A percentile compares a stretch with the other conserved stretches of the same genome.
phyloP scores from a whole-genome alignment of 2,329 filamentous ascomycete genomes.

The Neofusicoccum parvum region DNA sequence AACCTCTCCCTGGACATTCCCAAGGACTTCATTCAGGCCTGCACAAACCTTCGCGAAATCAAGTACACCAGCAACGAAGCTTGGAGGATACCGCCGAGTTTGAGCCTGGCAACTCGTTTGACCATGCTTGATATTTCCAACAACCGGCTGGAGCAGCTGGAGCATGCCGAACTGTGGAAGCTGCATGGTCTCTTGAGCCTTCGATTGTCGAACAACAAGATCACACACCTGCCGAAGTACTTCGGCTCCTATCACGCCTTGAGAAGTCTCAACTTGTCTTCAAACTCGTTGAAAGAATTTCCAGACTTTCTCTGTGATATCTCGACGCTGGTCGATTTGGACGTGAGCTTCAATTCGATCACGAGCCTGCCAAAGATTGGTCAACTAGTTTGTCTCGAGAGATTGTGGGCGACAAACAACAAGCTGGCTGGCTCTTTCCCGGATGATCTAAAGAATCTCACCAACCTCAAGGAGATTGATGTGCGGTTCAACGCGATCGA shows the following conservation, averaged over 20 bases:
- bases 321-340: conserved; percentile 82
- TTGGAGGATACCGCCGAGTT: conserved; percentile 78
- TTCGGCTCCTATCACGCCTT: conserved; percentile 80
- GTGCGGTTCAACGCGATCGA: conserved; percentile 90
- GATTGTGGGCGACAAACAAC: conserved; percentile 95
- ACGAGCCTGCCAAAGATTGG: conserved; percentile 78
- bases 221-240: conserved; percentile 76
- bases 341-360: conserved; percentile 96
- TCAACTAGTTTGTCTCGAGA: conserved; percentile 75
- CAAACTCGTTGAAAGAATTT: conserved; percentile 85
- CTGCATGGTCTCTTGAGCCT: conserved; percentile 80
- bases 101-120: conserved; percentile 77
- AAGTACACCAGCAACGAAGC: conserved; percentile 96
- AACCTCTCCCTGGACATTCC: conserved; percentile 92
- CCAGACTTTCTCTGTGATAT: conserved; percentile 83
- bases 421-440: conserved; percentile 76
- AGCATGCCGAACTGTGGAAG: conserved; percentile 78
- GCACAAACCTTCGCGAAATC: conserved; percentile 88
- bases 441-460: conserved; percentile 69
- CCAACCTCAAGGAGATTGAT: conserved; percentile 85
- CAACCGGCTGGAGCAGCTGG: conserved; percentile 84
- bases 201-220: conserved; percentile 89
- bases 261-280: conserved; percentile 86
- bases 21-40: conserved; percentile 94
- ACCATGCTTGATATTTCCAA: conserved; percentile 94